Conservation (phyloP, 1,284 basidiomycete species). For the Austroboletus rostrupii region DNA sequence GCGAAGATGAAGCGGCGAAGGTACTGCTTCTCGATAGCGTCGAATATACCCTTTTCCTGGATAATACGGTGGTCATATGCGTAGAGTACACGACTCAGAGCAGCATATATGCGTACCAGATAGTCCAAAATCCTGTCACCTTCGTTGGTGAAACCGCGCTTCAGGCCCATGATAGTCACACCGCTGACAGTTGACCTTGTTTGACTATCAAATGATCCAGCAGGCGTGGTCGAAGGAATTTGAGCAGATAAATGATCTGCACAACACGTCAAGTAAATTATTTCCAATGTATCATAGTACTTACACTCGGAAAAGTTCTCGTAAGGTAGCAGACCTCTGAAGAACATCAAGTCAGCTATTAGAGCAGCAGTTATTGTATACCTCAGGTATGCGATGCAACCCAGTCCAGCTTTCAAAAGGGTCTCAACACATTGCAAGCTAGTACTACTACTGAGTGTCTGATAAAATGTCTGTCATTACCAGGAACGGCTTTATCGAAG, state of each 20-base stretch:
- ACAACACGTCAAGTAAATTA: background rate
- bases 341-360: background rate
- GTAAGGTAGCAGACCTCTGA: conserved; percentile 56
- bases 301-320: conserved; percentile 77
- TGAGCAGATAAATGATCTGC: conserved; percentile 32
- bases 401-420: conserved; percentile 66
- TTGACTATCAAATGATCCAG: conserved; percentile 23
- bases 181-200: conserved; percentile 21
- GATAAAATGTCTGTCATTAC: conserved; percentile 14
- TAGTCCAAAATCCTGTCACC: conserved; percentile 77
- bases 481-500: background rate
- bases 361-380: conserved; percentile 19
- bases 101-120: conserved; percentile 47
- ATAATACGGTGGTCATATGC: conserved; percentile 8
- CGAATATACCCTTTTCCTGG: conserved; percentile 77
- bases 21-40: conserved; percentile 73
- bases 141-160: conserved; percentile 71
- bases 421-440: conserved; percentile 68
- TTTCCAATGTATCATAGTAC: conserved; percentile 7
- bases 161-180: conserved; percentile 55
- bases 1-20: conserved; percentile 78
- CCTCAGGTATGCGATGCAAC: conserved; percentile 76
- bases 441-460: conserved; percentile 53
- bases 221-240: conserved; percentile 11
- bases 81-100: background rate